Evolutionary conservation across 106 monocot genomes (phyloP).

Genomic region (Alisma plantagoaquatica): DNA sequence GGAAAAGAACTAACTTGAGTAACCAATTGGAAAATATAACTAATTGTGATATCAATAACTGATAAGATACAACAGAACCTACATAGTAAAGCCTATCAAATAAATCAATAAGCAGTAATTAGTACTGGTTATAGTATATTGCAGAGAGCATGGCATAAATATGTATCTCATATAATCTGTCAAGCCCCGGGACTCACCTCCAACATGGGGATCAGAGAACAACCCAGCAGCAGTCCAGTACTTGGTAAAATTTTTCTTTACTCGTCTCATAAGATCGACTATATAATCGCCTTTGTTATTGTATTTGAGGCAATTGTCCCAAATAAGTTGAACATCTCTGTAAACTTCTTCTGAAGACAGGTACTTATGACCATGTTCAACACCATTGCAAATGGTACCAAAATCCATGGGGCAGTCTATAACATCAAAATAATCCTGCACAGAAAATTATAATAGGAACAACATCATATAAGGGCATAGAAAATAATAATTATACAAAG

Average conservation of each 20-base stretch:
- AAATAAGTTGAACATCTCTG: conserved; percentile 85
- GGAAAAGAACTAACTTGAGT: no score
- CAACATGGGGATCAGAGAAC: conserved; percentile 23
- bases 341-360: conserved; percentile 78
- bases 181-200: conserved; percentile 1
- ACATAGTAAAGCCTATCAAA: no score
- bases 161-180: no score
- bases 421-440: conserved; percentile 96
- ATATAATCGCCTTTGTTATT: conserved; percentile 97
- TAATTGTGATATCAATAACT: no score
- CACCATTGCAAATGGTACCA: conserved; percentile 68
- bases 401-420: conserved; percentile 98
- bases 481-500: no score
- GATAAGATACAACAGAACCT: no score
- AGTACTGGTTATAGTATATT: no score
- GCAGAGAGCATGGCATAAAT: no score
- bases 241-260: conserved; percentile 95
- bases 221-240: conserved; percentile 78
- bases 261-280: conserved; percentile 86
- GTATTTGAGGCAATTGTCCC: conserved; percentile 91
- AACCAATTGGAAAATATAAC: no score
- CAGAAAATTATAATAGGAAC: not conserved
- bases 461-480: no score
- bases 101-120: no score
- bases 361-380: conserved; percentile 70